phyloP scores from a whole-genome alignment of 2,329 filamentous ascomycete genomes.

The Pseudovirgaria hyperparasitica region DNA sequence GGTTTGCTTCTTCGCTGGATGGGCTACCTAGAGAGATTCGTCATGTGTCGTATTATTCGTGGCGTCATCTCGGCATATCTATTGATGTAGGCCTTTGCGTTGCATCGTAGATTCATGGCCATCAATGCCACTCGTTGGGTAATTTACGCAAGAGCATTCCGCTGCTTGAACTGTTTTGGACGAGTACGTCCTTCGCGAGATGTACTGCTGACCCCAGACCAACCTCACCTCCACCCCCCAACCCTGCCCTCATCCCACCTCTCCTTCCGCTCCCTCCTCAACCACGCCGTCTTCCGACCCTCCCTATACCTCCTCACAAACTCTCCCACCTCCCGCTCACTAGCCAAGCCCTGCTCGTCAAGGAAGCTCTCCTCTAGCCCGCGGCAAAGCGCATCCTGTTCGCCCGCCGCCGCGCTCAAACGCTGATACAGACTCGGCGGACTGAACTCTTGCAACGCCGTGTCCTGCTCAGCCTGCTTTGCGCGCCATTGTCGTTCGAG shows the following conservation, averaged over 20 bases:
- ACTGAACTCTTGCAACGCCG: conserved; percentile 70
- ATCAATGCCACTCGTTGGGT: too few relatives aligned
- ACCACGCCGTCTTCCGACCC: conserved; percentile 63
- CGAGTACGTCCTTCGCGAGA: too few relatives aligned
- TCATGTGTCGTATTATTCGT: too few relatives aligned
- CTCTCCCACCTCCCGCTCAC: conserved; percentile 71
- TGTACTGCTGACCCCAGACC: too few relatives aligned
- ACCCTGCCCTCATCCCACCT: conserved; percentile 94
- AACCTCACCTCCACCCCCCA: conserved; percentile 75
- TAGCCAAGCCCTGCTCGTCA: conserved; percentile 47
- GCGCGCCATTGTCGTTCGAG: conserved; percentile 86
- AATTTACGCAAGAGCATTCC: too few relatives aligned
- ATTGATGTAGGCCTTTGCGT: too few relatives aligned
- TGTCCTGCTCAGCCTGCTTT: conserved; percentile 82
- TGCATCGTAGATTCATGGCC: too few relatives aligned
- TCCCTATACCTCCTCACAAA: conserved; percentile 76
- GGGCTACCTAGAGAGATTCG: too few relatives aligned
- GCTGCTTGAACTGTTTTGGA: too few relatives aligned
- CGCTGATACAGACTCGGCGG: conserved; percentile 78
- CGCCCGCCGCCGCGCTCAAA: conserved; percentile 60
- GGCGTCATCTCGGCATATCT: too few relatives aligned
- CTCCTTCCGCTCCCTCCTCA: conserved; percentile 75
- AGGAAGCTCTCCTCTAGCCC: conserved; percentile 91
- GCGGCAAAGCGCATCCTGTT: conserved; percentile 69
- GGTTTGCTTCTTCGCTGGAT: too few relatives aligned